Evolutionary conservation across 2,329 filamentous ascomycete genomes (phyloP).

Genomic region (Colletotrichum eleusines): DNA sequence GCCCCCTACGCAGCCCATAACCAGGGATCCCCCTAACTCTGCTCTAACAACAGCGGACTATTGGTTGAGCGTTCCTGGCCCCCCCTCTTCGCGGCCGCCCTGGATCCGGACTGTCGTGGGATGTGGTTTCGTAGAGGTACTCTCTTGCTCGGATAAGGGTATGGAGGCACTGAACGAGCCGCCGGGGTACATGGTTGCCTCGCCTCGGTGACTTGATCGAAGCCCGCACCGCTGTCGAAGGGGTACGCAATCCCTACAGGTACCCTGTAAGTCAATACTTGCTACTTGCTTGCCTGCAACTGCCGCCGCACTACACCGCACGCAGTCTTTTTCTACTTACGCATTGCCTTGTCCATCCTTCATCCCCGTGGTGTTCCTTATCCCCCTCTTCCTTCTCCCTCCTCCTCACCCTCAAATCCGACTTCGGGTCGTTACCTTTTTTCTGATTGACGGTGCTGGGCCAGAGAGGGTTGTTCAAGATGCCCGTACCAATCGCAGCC

Average conservation of each 20-base stretch:
- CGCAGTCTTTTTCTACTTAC: conserved; percentile 3
- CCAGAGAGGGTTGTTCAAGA: conserved; percentile 30
- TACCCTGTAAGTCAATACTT: conserved; percentile 1
- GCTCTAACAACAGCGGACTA: not conserved
- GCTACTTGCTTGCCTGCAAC: not conserved
- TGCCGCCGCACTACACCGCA: not conserved
- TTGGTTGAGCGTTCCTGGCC: conserved; percentile 19
- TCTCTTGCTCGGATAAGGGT: conserved; percentile 11
- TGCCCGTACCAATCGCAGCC: conserved; percentile 41
- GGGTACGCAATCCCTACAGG: conserved; percentile 2
- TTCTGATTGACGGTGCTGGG: not conserved
- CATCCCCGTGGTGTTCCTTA: not conserved
- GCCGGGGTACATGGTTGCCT: conserved; percentile 11
- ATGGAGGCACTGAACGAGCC: not conserved
- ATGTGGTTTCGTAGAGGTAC: no score
- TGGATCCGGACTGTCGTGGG: conserved; percentile 5
- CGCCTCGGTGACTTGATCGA: not conserved
- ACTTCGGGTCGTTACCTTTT: conserved; percentile 14
- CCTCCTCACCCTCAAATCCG: conserved; percentile 2
- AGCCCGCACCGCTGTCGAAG: not conserved
- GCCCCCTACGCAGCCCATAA: conserved; percentile 19
- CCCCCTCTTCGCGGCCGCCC: conserved; percentile 21
- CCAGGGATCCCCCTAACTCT: conserved; percentile 18
- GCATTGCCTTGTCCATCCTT: not conserved
- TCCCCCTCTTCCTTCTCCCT: not conserved